A percentile compares a stretch with the other conserved stretches of the same genome.
Evolutionary conservation across 2,329 filamentous ascomycete species (phyloP).

Genomic region (Calcarisporium arbuscula): DNA sequence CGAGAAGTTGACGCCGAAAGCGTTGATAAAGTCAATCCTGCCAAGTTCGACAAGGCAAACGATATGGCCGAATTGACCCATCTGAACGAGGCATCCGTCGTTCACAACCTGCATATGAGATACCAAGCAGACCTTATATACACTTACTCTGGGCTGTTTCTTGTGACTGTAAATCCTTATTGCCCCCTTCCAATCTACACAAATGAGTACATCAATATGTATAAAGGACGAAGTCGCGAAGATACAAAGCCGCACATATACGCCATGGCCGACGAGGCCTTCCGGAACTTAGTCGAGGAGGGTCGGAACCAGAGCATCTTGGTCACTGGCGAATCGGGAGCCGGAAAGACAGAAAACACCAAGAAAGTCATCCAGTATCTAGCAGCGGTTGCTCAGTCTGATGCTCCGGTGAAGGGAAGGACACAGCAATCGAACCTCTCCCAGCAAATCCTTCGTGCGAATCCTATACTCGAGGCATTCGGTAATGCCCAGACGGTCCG

Average conservation of each 20-base stretch:
- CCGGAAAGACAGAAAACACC: slow-evolving; percentile 97
- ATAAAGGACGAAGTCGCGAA: slow-evolving; percentile 82
- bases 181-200: slow-evolving; percentile 91
- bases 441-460: slow-evolving; percentile 91
- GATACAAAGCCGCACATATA: slow-evolving; percentile 97
- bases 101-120: slow-evolving; percentile 91
- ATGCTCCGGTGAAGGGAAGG: slow-evolving; percentile 60
- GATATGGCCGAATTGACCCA: slow-evolving; percentile 99
- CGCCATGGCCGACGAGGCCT: slow-evolving; percentile 94
- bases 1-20: slow-evolving; percentile 78
- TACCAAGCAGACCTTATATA: slow-evolving; percentile 97
- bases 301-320: slow-evolving; percentile 95
- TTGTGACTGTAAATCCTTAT: slow-evolving; percentile 97
- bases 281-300: slow-evolving; percentile 91
- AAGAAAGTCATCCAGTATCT: slow-evolving; percentile 99
- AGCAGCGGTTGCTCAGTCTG: slow-evolving; percentile 83
- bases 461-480: slow-evolving; percentile 95
- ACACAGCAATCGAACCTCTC: slow-evolving; percentile 74
- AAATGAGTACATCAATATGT: slow-evolving; percentile 97
- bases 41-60: slow-evolving; percentile 98
- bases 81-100: slow-evolving; percentile 93
- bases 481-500: slow-evolving; percentile 96
- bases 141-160: slow-evolving; percentile 93
- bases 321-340: slow-evolving; percentile 95
- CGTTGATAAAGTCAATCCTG: slow-evolving; percentile 98